A percentile compares a stretch with the other conserved stretches of the same genome.
Evolutionary conservation across 192 early-diverging fungal species (phyloP).

Genomic region (Entomortierella chlamydospora): DNA sequence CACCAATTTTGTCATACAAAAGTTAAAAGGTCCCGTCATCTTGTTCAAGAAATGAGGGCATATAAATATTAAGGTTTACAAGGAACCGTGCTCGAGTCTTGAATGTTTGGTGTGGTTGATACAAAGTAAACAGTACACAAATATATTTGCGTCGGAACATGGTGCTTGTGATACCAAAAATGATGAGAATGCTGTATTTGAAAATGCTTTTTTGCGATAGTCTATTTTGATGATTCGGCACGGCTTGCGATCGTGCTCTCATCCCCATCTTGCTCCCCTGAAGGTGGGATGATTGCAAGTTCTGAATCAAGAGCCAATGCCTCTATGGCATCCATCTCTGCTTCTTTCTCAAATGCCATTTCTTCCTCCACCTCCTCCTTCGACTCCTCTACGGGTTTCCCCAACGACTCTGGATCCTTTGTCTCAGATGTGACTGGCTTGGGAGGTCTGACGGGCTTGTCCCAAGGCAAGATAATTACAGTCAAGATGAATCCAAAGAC

Average conservation of each 20-base stretch:
- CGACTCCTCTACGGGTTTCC: neutral
- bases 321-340: neutral
- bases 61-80: too few species aligned
- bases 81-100: too few species aligned
- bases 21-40: too few species aligned
- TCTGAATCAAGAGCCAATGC: neutral
- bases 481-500: slow-evolving; percentile 10
- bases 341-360: neutral
- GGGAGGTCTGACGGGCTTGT: slow-evolving; percentile 7
- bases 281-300: neutral
- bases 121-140: too few species aligned
- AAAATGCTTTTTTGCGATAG: too few species aligned
- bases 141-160: too few species aligned
- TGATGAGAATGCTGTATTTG: too few species aligned
- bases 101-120: too few species aligned
- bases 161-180: too few species aligned
- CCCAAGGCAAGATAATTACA: slow-evolving; percentile 16
- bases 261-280: neutral
- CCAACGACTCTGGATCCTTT: neutral
- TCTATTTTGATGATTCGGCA: too few species aligned
- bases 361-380: neutral
- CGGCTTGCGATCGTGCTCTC: slow-evolving; percentile 1
- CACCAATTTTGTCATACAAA: too few species aligned
- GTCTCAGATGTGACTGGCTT: neutral
- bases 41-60: too few species aligned